A percentile compares a stretch with the other conserved stretches of the same genome.
These are phyloP conservation scores for Argentina anserina DNA, from an alignment of 306 rosid genomes.

Conservation along the genomic window DNA sequence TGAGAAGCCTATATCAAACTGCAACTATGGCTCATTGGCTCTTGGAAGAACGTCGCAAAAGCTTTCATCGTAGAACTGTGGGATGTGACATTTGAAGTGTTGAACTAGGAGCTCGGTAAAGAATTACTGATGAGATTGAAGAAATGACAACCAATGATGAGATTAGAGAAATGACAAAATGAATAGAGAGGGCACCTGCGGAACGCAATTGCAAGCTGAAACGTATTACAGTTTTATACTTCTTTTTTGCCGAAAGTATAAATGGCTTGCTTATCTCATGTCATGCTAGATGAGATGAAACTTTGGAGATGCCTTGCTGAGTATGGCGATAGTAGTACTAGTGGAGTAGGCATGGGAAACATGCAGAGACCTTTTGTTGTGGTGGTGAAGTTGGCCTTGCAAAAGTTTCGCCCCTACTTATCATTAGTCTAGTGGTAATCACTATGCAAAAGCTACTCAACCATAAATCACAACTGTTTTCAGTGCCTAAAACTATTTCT, in stretches of 20 bases:
- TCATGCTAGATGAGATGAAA: background rate
- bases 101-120: too few relatives aligned
- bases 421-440: background rate
- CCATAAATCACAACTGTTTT: background rate
- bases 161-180: too few relatives aligned
- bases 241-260: too few relatives aligned
- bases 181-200: too few relatives aligned
- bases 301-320: background rate
- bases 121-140: too few relatives aligned
- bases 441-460: constrained; percentile 3
- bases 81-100: too few relatives aligned
- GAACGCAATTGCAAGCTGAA: too few relatives aligned
- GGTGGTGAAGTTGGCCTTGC: background rate
- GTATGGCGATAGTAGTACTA: background rate
- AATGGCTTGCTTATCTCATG: background rate
- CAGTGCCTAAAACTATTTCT: background rate
- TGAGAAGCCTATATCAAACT: background rate
- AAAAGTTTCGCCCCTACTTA: background rate
- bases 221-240: too few relatives aligned
- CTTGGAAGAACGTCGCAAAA: too few relatives aligned
- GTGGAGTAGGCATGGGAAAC: background rate
- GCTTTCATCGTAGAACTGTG: too few relatives aligned
- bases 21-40: too few relatives aligned
- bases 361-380: constrained; percentile 1
- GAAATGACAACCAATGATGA: too few relatives aligned